A percentile compares a stretch with the other conserved stretches of the same genome.
Evolutionary conservation across 2,329 filamentous ascomycete genomes (phyloP).

Genomic region (Monosporascus ibericus): DNA sequence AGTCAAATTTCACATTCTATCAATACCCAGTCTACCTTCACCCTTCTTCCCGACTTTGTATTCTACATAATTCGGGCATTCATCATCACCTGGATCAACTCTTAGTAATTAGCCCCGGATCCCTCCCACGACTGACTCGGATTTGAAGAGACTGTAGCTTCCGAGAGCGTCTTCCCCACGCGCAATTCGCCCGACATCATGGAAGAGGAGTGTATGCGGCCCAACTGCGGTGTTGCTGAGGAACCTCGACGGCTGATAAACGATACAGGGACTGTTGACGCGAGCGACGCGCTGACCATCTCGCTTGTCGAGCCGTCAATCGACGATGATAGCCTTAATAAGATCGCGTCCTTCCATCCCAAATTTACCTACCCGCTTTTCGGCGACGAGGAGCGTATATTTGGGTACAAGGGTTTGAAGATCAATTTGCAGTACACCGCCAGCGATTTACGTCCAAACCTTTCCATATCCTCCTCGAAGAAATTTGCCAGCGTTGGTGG

Average conservation of each 20-base stretch:
- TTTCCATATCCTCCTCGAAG: constrained; percentile 65
- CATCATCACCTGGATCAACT: too few relatives aligned
- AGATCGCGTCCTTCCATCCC: constrained; percentile 68
- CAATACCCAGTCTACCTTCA: too few relatives aligned
- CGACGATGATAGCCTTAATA: constrained; percentile 37
- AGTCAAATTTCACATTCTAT: too few relatives aligned
- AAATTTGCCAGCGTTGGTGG: constrained; percentile 66
- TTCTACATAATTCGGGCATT: too few relatives aligned
- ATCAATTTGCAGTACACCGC: constrained; percentile 65
- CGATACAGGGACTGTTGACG: constrained; percentile 47
- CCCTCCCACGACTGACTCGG: too few relatives aligned
- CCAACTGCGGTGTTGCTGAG: not conserved
- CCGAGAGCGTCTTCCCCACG: not conserved
- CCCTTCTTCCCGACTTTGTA: too few relatives aligned
- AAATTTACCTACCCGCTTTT: constrained; percentile 89
- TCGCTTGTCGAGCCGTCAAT: constrained; percentile 28
- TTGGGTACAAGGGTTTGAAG: constrained; percentile 78
- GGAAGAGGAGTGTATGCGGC: constrained; percentile 23
- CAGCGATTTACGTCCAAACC: constrained; percentile 70
- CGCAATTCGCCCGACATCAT: constrained; percentile 9
- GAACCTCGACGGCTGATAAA: constrained; percentile 1
- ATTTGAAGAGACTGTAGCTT: too few relatives aligned
- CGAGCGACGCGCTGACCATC: constrained; percentile 58
- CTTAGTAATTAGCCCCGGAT: too few relatives aligned
- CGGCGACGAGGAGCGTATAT: constrained; percentile 85